Conservation (phyloP, 257 asterid genomes). For the Salvia splendens region DNA sequence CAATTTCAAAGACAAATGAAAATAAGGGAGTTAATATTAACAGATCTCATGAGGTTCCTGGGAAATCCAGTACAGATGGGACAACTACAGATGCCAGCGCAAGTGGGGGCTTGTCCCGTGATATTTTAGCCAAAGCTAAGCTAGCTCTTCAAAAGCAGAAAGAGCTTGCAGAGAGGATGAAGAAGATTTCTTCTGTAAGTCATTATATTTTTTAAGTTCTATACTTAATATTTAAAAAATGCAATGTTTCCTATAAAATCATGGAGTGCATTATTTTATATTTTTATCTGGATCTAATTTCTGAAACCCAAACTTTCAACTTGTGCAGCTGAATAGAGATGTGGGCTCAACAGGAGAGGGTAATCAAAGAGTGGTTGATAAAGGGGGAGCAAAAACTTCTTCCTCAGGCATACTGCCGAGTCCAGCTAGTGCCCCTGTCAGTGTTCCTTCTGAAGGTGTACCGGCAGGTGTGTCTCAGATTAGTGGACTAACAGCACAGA, state of each 20-base stretch:
- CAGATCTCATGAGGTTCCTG: conserved; percentile 99
- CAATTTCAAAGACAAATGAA: conserved; percentile 92
- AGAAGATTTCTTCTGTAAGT: conserved; percentile 78
- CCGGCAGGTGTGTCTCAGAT: conserved; percentile 67
- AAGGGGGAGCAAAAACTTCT: conserved; percentile 39
- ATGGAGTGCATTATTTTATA: neutral
- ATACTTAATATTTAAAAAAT: conserved; percentile 14
- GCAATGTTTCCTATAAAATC: conserved; percentile 13
- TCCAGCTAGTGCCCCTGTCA: conserved; percentile 32
- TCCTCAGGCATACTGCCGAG: conserved; percentile 42
- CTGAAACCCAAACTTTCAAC: conserved; percentile 21
- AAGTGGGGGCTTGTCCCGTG: conserved; percentile 77
- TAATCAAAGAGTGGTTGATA: conserved; percentile 48
- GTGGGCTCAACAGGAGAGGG: conserved; percentile 47
- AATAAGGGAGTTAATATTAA: conserved; percentile 95
- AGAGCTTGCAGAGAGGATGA: conserved; percentile 73
- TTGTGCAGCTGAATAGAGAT: conserved; percentile 65
- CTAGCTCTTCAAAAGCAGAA: conserved; percentile 77
- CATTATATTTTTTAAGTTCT: conserved; percentile 11
- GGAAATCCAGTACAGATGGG: conserved; percentile 99
- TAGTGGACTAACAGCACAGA: conserved; percentile 71
- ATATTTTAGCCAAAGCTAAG: conserved; percentile 86
- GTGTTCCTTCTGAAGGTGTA: conserved; percentile 36
- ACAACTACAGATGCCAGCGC: conserved; percentile 70
- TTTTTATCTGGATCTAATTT: conserved; percentile 11